Evolutionary conservation across 495 filamentous ascomycete species (phyloP).

Genomic region (Copromyces sp.): DNA sequence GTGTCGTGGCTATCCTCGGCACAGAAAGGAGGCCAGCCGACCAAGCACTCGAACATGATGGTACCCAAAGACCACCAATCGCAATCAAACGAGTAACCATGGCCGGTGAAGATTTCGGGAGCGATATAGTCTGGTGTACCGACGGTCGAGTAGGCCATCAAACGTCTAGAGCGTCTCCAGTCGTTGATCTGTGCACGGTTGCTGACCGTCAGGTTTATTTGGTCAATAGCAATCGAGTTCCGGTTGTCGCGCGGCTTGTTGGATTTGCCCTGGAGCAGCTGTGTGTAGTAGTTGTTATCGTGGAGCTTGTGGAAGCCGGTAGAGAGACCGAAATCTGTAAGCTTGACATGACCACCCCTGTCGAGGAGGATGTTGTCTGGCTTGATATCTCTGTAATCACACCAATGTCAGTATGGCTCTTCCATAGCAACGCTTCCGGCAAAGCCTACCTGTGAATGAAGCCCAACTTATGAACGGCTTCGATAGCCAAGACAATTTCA

Average conservation of each 20-base stretch:
- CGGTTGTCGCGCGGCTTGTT: slow-evolving; percentile 62
- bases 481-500: slow-evolving; percentile 92
- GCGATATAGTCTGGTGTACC: slow-evolving; percentile 98
- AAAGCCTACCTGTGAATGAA: slow-evolving; percentile 85
- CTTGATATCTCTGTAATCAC: slow-evolving; percentile 75
- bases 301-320: slow-evolving; percentile 97
- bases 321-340: slow-evolving; percentile 96
- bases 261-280: slow-evolving; percentile 75
- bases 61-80: slow-evolving; percentile 99
- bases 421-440: neutral
- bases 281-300: slow-evolving; percentile 96
- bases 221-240: slow-evolving; percentile 88
- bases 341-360: slow-evolving; percentile 90
- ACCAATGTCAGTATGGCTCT: slow-evolving; percentile 1
- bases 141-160: slow-evolving; percentile 97
- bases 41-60: slow-evolving; percentile 99
- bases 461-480: slow-evolving; percentile 93
- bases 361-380: slow-evolving; percentile 98
- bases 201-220: slow-evolving; percentile 96
- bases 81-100: slow-evolving; percentile 90
- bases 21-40: slow-evolving; percentile 98
- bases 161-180: slow-evolving; percentile 87
- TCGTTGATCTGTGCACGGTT: slow-evolving; percentile 96
- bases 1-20: slow-evolving; percentile 95
- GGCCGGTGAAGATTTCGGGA: slow-evolving; percentile 92